These are phyloP conservation scores for Gliomastix tumulicola DNA, from an alignment of 2,329 filamentous ascomycete species.

Conservation along the genomic window DNA sequence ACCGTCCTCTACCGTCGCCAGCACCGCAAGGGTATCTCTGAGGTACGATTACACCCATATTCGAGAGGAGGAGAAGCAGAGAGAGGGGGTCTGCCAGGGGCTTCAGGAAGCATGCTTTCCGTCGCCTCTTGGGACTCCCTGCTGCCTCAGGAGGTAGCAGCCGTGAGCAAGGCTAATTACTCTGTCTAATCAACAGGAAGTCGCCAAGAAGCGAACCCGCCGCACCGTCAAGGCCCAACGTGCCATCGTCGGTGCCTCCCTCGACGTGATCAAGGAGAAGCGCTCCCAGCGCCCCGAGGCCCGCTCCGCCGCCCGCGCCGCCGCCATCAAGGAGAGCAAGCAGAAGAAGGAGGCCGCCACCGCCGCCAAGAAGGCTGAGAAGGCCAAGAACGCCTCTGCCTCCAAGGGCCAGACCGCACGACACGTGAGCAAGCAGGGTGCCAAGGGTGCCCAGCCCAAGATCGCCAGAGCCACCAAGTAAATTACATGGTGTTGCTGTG, in stretches of 20 bases:
- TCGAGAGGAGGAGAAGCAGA: background rate
- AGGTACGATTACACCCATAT: conserved; percentile 68
- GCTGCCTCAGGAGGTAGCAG: no score
- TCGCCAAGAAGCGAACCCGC: conserved; percentile 99
- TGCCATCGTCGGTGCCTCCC: conserved; percentile 96
- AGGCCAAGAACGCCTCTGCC: conserved; percentile 86
- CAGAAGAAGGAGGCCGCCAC: conserved; percentile 89
- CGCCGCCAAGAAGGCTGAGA: conserved; percentile 97
- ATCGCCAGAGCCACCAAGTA: conserved; percentile 78
- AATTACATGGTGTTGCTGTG: conserved; percentile 8
- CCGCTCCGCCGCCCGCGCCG: conserved; percentile 79
- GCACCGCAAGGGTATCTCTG: conserved; percentile 99
- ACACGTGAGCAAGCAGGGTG: conserved; percentile 94
- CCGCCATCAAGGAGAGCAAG: conserved; percentile 96
- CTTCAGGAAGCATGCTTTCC: no score
- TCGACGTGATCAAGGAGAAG: conserved; percentile 99
- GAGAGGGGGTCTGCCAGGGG: no score
- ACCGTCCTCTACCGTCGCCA: conserved; percentile 96
- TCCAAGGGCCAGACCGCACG: conserved; percentile 72
- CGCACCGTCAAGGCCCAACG: conserved; percentile 98
- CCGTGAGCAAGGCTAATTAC: no score
- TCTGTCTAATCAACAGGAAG: no score
- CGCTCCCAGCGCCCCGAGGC: conserved; percentile 91
- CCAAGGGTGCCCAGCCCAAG: conserved; percentile 85
- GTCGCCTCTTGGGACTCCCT: no score